Evolutionary conservation across 2,329 filamentous ascomycete species (phyloP), one percentile per base, ranked within the genome.

Genomic region (Bertia moriformis): DNA sequence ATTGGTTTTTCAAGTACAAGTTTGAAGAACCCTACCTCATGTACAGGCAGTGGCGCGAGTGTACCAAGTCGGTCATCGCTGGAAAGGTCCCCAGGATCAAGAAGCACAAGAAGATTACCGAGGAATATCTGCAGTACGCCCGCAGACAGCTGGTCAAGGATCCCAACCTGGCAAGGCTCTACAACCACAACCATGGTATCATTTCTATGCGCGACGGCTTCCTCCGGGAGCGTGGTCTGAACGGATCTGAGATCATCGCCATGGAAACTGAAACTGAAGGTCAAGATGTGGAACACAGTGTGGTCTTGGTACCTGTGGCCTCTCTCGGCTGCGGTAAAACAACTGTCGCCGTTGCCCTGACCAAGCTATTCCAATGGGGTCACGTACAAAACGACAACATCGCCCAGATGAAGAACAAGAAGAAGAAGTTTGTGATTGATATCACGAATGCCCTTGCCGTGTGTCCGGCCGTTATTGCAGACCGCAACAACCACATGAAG

Each of bases 1-100:
- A 98, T 56, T 98, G 91, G 91, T 98, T 98, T 61, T 98, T 98
- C 78, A 98, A 98, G 61, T 98, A 88, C 73, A 98, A 98, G 63
- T 98, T 98, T 43, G 91, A 98, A 53, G 91, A 98, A 61, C 91
- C 91, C 1, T 98, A 98, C 55, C 65, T 98, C 43, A 93, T 98
- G 86, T 98, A 96, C 61, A 78, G 91, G 18, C 91, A 98, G 62
- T 98, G 91, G 91, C 79, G 91, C 44, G 91, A 98, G 62, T 93
- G 84, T 55, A 98, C 91, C 32, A 96, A 94, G 57, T 73, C 84
- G 4, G 60, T 96, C 41, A 95, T 98, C 47, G 53, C 69, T 1
- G 82, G 82, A 13, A 82, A 74, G 48, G 61, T 73, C 29, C 85
- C 88, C 10, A 82, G 71, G 46, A 83, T 73, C 63, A 88, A 77